Evolutionary conservation across 2,329 filamentous ascomycete species (phyloP).

Genomic region (Sclerotinia subarctica): DNA sequence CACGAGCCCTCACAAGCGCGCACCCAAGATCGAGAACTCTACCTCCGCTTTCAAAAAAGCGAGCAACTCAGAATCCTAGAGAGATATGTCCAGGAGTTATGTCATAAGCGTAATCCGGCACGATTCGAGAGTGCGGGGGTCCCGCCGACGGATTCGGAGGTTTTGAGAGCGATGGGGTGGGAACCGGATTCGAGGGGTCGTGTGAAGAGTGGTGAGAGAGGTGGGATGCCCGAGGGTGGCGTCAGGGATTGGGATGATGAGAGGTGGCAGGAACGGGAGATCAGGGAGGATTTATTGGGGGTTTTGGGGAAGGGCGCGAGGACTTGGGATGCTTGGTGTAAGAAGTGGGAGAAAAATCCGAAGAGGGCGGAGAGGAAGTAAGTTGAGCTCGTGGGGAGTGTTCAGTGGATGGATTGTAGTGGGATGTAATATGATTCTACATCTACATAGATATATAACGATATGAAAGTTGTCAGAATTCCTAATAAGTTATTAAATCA

Average conservation of each 20-base stretch:
- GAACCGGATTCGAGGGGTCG: slow-evolving; percentile 11
- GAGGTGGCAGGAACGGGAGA: slow-evolving; percentile 21
- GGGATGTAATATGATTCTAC: neutral
- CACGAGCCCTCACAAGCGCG: neutral
- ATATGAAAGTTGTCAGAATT: neutral
- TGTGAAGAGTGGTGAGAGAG: slow-evolving; percentile 15
- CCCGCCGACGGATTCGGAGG: slow-evolving; percentile 22
- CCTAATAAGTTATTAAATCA: too few relatives aligned
- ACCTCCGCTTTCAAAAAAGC: neutral
- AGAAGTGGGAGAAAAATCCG: slow-evolving; percentile 23
- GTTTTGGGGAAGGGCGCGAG: slow-evolving; percentile 19
- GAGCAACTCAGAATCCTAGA: neutral
- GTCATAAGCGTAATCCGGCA: slow-evolving; percentile 16
- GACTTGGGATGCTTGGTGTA: slow-evolving; percentile 21
- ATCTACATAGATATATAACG: too few relatives aligned
- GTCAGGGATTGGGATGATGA: slow-evolving; percentile 22
- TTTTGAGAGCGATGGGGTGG: slow-evolving; percentile 24
- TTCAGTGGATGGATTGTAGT: neutral
- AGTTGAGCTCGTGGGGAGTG: too few relatives aligned
- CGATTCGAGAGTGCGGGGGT: slow-evolving; percentile 22
- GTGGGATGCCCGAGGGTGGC: slow-evolving; percentile 2
- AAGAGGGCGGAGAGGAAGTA: slow-evolving; percentile 17
- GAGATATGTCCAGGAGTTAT: neutral
- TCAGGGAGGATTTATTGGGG: slow-evolving; percentile 20
- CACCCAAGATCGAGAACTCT: neutral